Base-by-base conservation (phyloP, 2,329 filamentous ascomycete species). In the Sporothrix sp. region DNA sequence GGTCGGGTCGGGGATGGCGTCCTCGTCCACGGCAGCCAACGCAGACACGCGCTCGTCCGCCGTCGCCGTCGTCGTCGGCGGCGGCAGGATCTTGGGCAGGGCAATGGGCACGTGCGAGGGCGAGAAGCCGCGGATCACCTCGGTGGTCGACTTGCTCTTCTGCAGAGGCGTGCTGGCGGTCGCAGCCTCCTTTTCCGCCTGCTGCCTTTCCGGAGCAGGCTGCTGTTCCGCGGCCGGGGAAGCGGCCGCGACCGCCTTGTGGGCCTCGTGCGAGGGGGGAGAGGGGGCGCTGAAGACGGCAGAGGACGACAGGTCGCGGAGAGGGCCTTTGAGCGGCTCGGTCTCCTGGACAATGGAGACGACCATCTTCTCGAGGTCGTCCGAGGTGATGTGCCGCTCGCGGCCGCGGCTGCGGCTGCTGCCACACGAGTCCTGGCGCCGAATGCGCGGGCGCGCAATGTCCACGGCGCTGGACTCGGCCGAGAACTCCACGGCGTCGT, bases 321-420 rank as follows among this genome's bases (percentile, higher is more conserved):
- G 66, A 59, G 73, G 79, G 47, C 72, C 69, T 57, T 67, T 68
- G 58, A 91, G 72, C 40, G 76, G 76, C 66, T 82, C 81, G 68
- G 87, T 88, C 67, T 93, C 85, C 66, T 94, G 87, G 63, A 96
- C 93, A 51, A 96, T 96, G 35, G 84, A 88, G 51, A 86, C 81
- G 37, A 96, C 87, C 79, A 97, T 94, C 71, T 94, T 94, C 68
- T 95, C 88, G 27, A 97, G 76, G 60, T 93, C 87, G 61, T 87
- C 79, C 7, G 91, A 88, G n/a, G 89, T 94, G 58, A 96, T 91
- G 68, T 95, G 90, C 62, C 87, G 85, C 64, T 93, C 86, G 51
- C 75, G 81, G 57, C 82, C 83, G 57, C 85, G 80, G 63, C 83
- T 86, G 54, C 85, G 78, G 65, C 78, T 83, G 63, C 78, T 76